phyloP scores from a whole-genome alignment of 257 asterid species.

The Primulina tabacum region DNA sequence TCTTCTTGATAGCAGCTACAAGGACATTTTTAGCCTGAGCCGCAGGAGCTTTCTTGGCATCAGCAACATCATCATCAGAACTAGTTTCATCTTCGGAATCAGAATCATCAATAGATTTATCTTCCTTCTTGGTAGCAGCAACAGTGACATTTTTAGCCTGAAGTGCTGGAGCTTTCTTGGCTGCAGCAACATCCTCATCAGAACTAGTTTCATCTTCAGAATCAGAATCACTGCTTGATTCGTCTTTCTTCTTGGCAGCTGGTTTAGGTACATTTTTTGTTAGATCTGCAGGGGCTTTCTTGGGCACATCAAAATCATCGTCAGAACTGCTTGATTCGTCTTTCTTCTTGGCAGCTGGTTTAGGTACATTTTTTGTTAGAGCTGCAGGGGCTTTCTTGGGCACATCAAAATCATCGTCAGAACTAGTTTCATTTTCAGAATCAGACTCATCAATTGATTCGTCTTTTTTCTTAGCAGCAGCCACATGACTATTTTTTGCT shows the following conservation, averaged over 20 bases:
- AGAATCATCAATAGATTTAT: conserved; percentile 28
- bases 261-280: no score
- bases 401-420: conserved; percentile 33
- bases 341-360: no score
- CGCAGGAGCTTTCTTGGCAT: conserved; percentile 23
- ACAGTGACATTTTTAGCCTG: conserved; percentile 28
- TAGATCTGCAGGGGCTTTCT: no score
- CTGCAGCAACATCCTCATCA: conserved; percentile 31
- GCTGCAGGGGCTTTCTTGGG: no score
- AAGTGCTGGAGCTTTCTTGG: conserved; percentile 28
- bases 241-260: conserved; percentile 25
- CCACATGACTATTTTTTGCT: conserved; percentile 28
- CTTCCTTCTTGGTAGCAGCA: conserved; percentile 19
- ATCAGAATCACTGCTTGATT: conserved; percentile 29
- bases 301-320: no score
- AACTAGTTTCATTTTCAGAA: conserved; percentile 33
- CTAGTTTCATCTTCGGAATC: conserved; percentile 28
- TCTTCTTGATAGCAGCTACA: not conserved
- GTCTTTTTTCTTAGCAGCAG: conserved; percentile 30
- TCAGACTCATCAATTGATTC: conserved; percentile 39
- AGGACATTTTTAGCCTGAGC: conserved; percentile 18
- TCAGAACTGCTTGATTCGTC: no score
- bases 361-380: no score
- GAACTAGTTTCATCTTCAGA: conserved; percentile 36
- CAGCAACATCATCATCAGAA: conserved; percentile 31